Percentiles rank a stretch among this genome's conserved stretches.
phyloP scores from a whole-genome alignment of 345 rosid species.

The Hirschfeldia incana region DNA sequence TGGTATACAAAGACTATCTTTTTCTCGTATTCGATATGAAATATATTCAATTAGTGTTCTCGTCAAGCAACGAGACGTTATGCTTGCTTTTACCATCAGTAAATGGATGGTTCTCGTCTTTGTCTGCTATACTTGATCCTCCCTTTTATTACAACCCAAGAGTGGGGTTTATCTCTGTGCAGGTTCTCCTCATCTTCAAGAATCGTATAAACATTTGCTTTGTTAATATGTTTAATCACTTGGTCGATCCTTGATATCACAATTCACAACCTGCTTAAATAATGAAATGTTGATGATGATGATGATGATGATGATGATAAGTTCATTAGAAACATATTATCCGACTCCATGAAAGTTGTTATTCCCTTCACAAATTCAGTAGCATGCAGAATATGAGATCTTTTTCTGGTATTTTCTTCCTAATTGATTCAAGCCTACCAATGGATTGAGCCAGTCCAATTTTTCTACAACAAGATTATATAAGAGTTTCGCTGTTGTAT shows the following conservation, averaged over 20 bases:
- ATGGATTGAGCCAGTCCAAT: background rate
- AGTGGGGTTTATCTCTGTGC: background rate
- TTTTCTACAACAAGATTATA: background rate
- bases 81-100: conserved; percentile 15
- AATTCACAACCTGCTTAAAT: too few species aligned
- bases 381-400: too few species aligned
- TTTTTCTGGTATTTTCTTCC: background rate
- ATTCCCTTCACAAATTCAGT: too few species aligned
- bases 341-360: too few species aligned
- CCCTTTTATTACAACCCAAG: background rate
- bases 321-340: too few species aligned
- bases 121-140: background rate
- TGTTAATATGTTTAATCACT: too few species aligned
- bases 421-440: background rate
- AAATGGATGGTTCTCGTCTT: conserved; percentile 22
- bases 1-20: conserved; percentile 7
- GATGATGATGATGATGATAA: too few species aligned
- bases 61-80: conserved; percentile 20
- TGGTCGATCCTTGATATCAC: too few species aligned
- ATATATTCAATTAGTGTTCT: background rate
- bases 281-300: too few species aligned
- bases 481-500: conserved; percentile 4
- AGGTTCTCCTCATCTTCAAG: too few species aligned
- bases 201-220: too few species aligned
- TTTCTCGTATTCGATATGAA: background rate